Conservation (phyloP, 106 monocot genomes). For the Phalaenopsis aphrodite region DNA sequence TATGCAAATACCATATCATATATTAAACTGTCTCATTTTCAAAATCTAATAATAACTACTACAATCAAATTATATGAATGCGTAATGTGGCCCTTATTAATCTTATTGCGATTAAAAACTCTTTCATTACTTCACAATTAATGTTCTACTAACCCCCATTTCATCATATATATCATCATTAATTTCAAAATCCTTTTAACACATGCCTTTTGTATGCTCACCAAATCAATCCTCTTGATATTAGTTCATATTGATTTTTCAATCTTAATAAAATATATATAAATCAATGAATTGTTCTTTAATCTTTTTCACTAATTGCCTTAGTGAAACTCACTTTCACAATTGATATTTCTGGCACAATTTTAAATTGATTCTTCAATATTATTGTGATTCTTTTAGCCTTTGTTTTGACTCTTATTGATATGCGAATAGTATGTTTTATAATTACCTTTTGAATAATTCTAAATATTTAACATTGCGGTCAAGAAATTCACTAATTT, state of each 20-base stretch:
- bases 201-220: too few species aligned
- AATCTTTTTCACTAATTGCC: not conserved
- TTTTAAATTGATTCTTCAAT: not conserved
- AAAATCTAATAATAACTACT: too few species aligned
- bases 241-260: not conserved
- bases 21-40: too few species aligned
- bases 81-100: too few species aligned
- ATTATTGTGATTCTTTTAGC: not conserved
- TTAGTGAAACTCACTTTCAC: not conserved
- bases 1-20: too few species aligned
- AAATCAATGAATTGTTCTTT: not conserved
- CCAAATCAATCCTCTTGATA: not conserved
- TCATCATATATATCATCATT: too few species aligned
- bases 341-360: not conserved
- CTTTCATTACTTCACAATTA: too few species aligned
- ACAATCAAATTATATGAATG: too few species aligned
- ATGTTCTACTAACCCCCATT: too few species aligned
- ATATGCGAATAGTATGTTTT: not conserved
- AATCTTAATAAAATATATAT: too few species aligned
- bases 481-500: not conserved
- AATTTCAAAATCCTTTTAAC: too few species aligned
- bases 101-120: too few species aligned
- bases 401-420: not conserved
- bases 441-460: not conserved
- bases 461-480: not conserved